Evolutionary conservation across 2,329 filamentous ascomycete species (phyloP).

Genomic region (Macroventuria anomochaeta): DNA sequence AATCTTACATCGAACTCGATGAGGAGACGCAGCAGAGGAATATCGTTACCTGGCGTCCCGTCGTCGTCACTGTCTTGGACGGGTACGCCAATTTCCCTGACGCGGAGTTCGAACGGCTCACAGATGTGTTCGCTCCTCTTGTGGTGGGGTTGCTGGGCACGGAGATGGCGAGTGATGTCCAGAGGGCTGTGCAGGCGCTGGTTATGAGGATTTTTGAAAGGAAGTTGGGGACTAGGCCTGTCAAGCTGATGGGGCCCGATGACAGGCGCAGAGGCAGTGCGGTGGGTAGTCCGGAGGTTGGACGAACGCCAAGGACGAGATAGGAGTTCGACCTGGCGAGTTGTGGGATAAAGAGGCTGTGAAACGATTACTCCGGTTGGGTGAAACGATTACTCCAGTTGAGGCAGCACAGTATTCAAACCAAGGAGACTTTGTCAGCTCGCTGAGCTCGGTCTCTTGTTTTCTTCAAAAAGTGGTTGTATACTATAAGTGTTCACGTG

Average conservation of each 20-base stretch:
- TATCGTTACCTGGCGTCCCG: constrained; percentile 94
- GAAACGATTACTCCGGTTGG: too few relatives aligned
- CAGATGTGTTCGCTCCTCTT: constrained; percentile 84
- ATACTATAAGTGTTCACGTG: too few relatives aligned
- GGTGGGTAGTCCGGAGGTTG: constrained; percentile 26
- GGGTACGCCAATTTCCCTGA: constrained; percentile 86
- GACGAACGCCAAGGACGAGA: constrained; percentile 10
- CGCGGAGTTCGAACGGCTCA: constrained; percentile 78
- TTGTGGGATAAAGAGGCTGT: too few relatives aligned
- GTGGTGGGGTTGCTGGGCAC: constrained; percentile 81
- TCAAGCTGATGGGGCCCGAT: constrained; percentile 34
- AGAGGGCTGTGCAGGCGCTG: constrained; percentile 77
- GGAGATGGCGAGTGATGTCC: constrained; percentile 80
- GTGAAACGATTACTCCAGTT: too few relatives aligned
- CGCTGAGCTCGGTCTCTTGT: too few relatives aligned
- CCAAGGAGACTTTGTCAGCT: too few relatives aligned
- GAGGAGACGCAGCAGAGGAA: constrained; percentile 97
- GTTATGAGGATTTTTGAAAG: constrained; percentile 80
- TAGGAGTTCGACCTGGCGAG: neutral
- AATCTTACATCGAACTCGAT: constrained; percentile 82
- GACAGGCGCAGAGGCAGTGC: constrained; percentile 34
- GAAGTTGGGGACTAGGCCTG: constrained; percentile 28
- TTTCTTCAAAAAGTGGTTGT: too few relatives aligned
- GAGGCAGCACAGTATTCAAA: too few relatives aligned
- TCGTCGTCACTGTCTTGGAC: constrained; percentile 95